phyloP scores from a whole-genome alignment of 108 stramenopile species.

The Cyclostephanos tholiformis region DNA sequence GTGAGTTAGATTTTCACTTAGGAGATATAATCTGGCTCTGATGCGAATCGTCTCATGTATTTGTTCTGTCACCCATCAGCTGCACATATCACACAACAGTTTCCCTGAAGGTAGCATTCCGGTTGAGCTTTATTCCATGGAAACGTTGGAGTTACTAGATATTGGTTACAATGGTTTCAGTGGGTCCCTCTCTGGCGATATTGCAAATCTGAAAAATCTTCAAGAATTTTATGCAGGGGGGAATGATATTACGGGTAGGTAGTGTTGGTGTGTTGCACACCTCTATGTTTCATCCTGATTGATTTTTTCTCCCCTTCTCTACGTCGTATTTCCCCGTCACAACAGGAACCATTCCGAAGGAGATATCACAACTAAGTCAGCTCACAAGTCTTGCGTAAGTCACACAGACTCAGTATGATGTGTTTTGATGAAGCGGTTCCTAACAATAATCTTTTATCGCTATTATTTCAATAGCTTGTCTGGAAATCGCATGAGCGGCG shows the following conservation, averaged over 20 bases:
- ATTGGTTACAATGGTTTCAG: constrained; percentile 60
- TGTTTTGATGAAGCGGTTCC: neutral
- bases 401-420: neutral
- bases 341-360: constrained; percentile 59
- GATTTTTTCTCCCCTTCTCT: neutral
- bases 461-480: constrained; percentile 18
- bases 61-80: constrained; percentile 25
- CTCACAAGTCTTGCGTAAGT: constrained; percentile 39
- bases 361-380: constrained; percentile 35
- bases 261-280: neutral
- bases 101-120: constrained; percentile 62
- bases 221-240: constrained; percentile 50
- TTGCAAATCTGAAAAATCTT: constrained; percentile 58
- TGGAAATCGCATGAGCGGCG: constrained; percentile 67
- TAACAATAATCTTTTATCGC: neutral
- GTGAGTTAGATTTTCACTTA: constrained; percentile 14
- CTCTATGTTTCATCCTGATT: neutral
- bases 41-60: neutral
- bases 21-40: neutral
- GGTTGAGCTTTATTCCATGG: constrained; percentile 59
- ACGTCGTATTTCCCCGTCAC: neutral
- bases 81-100: constrained; percentile 60
- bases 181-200: constrained; percentile 56
- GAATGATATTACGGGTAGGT: constrained; percentile 48
- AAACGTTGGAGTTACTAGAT: constrained; percentile 46